A percentile compares a stretch with the other conserved stretches of the same genome.
Evolutionary conservation across 345 rosid species (phyloP).

Genomic region (Iberis pinnata): DNA sequence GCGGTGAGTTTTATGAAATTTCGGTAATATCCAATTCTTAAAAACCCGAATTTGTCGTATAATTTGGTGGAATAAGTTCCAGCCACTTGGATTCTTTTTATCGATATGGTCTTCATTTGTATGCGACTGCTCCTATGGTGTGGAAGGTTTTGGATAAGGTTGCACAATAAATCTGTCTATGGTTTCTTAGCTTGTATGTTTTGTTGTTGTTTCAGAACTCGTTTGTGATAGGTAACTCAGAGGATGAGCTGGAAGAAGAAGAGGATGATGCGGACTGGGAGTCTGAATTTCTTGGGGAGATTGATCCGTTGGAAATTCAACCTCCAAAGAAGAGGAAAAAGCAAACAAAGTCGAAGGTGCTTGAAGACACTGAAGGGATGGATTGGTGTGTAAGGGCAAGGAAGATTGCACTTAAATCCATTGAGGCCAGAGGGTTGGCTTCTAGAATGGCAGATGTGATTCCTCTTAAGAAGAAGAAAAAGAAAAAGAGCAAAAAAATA

Average conservation of each 20-base stretch:
- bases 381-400: constrained; percentile 91
- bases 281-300: constrained; percentile 61
- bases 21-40: not conserved
- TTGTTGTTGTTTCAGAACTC: constrained; percentile 12
- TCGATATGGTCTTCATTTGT: not conserved
- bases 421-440: constrained; percentile 68
- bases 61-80: not conserved
- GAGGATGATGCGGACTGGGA: constrained; percentile 51
- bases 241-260: constrained; percentile 27
- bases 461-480: constrained; percentile 52
- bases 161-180: not conserved
- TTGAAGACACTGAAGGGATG: constrained; percentile 60
- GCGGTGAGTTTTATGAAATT: constrained; percentile 14
- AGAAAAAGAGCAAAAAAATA: constrained; percentile 39
- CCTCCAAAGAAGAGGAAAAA: constrained; percentile 62
- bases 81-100: not conserved
- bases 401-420: constrained; percentile 59
- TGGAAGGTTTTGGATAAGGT: constrained; percentile 22
- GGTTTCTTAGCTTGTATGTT: not conserved
- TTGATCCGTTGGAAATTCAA: constrained; percentile 53
- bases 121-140: not conserved
- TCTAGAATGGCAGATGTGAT: constrained; percentile 44
- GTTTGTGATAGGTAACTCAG: constrained; percentile 23
- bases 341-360: constrained; percentile 35
- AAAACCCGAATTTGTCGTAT: not conserved